A percentile compares a stretch with the other conserved stretches of the same genome.
phyloP scores from a whole-genome alignment of 306 rosid genomes.

The Cicer chorassanicum region DNA sequence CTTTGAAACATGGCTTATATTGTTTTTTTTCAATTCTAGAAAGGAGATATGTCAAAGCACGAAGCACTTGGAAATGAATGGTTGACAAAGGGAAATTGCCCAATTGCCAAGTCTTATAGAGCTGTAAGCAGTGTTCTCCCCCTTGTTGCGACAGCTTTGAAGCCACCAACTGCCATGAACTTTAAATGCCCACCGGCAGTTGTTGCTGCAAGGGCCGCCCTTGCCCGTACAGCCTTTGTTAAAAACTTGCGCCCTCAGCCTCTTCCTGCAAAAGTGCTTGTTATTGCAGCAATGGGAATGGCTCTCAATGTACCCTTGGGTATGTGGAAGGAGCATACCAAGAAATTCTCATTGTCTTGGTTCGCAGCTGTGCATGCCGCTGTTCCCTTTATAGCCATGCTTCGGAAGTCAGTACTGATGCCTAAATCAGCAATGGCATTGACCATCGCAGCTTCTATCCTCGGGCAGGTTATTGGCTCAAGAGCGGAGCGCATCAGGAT shows the following conservation, averaged over 20 bases:
- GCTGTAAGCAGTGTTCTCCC: conserved; percentile 76
- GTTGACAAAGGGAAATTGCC: conserved; percentile 77
- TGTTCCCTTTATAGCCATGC: conserved; percentile 85
- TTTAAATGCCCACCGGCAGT: conserved; percentile 76
- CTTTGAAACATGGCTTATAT: conserved; percentile 17
- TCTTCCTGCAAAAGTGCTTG: conserved; percentile 84
- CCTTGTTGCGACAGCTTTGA: conserved; percentile 69
- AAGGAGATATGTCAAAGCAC: conserved; percentile 63
- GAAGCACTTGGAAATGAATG: conserved; percentile 83
- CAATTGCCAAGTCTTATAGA: conserved; percentile 82
- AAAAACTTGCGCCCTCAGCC: conserved; percentile 87
- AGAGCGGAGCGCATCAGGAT: conserved; percentile 75
- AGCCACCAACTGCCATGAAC: conserved; percentile 74
- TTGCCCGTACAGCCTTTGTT: conserved; percentile 74
- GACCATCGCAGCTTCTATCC: conserved; percentile 77
- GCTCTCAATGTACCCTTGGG: conserved; percentile 81
- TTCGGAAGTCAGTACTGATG: conserved; percentile 79
- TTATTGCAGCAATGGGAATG: conserved; percentile 81
- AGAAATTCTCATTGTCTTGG: conserved; percentile 75
- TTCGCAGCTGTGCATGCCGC: conserved; percentile 85
- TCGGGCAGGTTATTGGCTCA: conserved; percentile 87
- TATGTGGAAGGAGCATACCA: conserved; percentile 84
- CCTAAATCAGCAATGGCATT: conserved; percentile 88
- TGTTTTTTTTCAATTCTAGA: conserved; percentile 49
- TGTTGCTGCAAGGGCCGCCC: conserved; percentile 91